These are phyloP conservation scores for Pichia cactophila DNA, from an alignment of 1,139 yeast species.

Conservation along the genomic window DNA sequence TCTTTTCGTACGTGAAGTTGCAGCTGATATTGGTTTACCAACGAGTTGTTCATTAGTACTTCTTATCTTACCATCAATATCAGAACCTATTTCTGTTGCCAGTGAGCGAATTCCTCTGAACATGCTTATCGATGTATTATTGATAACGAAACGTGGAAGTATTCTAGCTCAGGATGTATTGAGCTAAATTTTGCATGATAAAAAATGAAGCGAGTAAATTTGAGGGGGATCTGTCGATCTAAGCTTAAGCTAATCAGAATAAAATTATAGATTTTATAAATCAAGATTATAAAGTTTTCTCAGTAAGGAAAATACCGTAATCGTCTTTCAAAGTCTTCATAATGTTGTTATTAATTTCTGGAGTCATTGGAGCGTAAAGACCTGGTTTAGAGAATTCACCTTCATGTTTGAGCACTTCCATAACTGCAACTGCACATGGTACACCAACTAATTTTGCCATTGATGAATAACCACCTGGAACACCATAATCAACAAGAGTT, in stretches of 20 bases:
- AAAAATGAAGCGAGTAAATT: too few relatives aligned
- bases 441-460: slow-evolving; percentile 99
- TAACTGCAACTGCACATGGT: slow-evolving; percentile 94
- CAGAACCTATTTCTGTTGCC: background rate
- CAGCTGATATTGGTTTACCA: background rate
- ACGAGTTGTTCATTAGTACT: background rate
- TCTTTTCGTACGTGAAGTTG: background rate
- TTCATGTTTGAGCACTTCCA: slow-evolving; percentile 58
- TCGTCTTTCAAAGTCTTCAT: slow-evolving; percentile 87
- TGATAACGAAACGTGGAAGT: too few relatives aligned
- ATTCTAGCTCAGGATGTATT: too few relatives aligned
- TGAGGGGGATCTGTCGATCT: too few relatives aligned
- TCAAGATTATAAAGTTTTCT: slow-evolving; percentile 52
- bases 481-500: slow-evolving; percentile 91
- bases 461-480: slow-evolving; percentile 88
- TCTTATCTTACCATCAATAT: background rate
- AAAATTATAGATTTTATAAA: too few relatives aligned
- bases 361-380: slow-evolving; percentile 85
- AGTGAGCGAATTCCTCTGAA: background rate
- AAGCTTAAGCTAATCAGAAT: too few relatives aligned
- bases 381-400: slow-evolving; percentile 80
- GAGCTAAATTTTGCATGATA: too few relatives aligned
- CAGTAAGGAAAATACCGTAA: slow-evolving; percentile 79
- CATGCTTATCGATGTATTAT: background rate
- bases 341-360: slow-evolving; percentile 83